Percentiles rank a stretch among this genome's conserved stretches.
Conservation (phyloP, 148 eudicot species). For the Hydrangea macrophylla region DNA sequence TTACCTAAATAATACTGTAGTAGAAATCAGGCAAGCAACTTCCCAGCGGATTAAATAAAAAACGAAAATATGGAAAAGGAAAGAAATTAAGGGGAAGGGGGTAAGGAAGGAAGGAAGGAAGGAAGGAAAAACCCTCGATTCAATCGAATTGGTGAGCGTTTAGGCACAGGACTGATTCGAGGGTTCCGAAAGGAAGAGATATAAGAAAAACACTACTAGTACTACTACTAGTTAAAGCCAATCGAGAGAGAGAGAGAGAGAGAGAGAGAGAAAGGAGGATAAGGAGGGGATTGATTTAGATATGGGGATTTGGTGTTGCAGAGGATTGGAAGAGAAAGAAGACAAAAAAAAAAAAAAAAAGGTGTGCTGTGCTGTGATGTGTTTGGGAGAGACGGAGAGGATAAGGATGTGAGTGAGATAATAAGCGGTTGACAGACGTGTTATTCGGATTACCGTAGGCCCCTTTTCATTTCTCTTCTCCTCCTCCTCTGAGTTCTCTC, state of each 20-base stretch:
- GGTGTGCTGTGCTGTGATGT: too few species aligned
- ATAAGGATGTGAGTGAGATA: constrained; percentile 46
- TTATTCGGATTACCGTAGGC: constrained; percentile 37
- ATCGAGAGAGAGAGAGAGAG: background rate
- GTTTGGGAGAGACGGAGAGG: constrained; percentile 15
- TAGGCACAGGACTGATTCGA: constrained; percentile 32
- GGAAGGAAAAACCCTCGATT: constrained; percentile 26
- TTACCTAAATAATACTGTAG: background rate
- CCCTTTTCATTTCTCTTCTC: constrained; percentile 9
- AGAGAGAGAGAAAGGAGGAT: background rate
- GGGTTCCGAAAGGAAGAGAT: constrained; percentile 14
- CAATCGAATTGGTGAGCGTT: constrained; percentile 26
- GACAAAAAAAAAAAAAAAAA: background rate
- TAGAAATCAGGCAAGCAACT: too few species aligned
- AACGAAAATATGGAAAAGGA: background rate
- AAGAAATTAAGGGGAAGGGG: too few species aligned
- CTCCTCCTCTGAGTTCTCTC: background rate
- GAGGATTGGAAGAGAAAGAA: background rate
- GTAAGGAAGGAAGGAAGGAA: background rate
- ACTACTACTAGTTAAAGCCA: background rate
- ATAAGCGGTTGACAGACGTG: constrained; percentile 30
- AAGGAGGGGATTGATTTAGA: background rate
- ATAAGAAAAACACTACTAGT: background rate
- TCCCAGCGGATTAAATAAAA: too few species aligned
- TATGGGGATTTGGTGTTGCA: too few species aligned